Percentiles rank a stretch among this genome's conserved stretches.
Evolutionary conservation across 441 rosid genomes (phyloP).

Genomic region (Pelargonium australe): DNA sequence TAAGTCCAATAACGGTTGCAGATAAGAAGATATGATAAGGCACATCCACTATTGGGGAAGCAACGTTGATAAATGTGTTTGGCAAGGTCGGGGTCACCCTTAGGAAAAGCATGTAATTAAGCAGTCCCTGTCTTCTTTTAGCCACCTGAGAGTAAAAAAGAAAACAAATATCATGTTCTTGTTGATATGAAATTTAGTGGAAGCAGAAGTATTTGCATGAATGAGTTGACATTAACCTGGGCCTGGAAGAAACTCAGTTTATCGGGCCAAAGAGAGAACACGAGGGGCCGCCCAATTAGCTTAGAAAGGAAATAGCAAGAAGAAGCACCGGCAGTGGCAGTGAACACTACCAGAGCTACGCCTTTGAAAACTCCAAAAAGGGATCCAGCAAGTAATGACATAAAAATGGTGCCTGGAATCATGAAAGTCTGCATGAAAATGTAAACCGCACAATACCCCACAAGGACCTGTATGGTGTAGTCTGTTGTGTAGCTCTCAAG

Average conservation of each 20-base stretch:
- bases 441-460: constrained; percentile 89
- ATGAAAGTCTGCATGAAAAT: constrained; percentile 98
- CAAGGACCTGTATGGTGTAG: constrained; percentile 66
- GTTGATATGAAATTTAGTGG: background rate
- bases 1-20: constrained; percentile 83
- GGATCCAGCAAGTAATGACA: constrained; percentile 96
- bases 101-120: constrained; percentile 90
- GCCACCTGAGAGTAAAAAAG: constrained; percentile 49
- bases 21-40: constrained; percentile 90
- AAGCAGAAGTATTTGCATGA: constrained; percentile 9
- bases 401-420: constrained; percentile 98
- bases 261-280: constrained; percentile 92
- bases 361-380: constrained; percentile 89
- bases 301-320: constrained; percentile 86
- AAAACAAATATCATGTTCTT: background rate
- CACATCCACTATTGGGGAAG: constrained; percentile 91
- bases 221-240: constrained; percentile 43
- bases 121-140: constrained; percentile 79
- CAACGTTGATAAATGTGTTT: constrained; percentile 89
- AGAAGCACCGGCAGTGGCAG: constrained; percentile 88
- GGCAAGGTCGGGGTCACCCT: constrained; percentile 90
- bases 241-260: constrained; percentile 79
- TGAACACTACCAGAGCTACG: constrained; percentile 74
- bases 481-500: constrained; percentile 69
- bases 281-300: constrained; percentile 83